Conservation (phyloP, 2,329 filamentous ascomycete genomes). For the Anthostomella pinea region DNA sequence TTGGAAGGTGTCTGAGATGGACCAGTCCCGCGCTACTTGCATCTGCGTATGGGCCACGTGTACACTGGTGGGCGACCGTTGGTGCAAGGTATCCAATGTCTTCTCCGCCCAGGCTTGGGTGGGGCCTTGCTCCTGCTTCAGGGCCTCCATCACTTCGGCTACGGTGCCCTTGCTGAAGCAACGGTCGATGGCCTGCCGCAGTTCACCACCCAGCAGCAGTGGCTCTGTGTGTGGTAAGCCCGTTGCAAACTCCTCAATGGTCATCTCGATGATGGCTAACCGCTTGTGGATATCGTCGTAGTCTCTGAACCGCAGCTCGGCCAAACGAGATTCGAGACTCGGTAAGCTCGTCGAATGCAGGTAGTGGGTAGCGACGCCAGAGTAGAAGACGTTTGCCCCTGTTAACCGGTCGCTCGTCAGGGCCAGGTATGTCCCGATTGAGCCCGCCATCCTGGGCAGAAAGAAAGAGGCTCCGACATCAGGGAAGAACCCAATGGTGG, state of each 20-base stretch:
- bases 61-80: constrained; percentile 82
- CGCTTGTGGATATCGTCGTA: constrained; percentile 61
- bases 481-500: constrained; percentile 96
- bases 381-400: constrained; percentile 84
- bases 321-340: constrained; percentile 77
- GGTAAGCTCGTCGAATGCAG: constrained; percentile 85
- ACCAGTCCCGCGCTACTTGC: constrained; percentile 71
- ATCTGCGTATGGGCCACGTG: constrained; percentile 83
- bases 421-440: constrained; percentile 86
- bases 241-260: constrained; percentile 88
- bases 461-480: constrained; percentile 98
- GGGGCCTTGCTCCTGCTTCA: constrained; percentile 54
- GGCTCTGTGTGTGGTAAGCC: constrained; percentile 75
- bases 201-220: constrained; percentile 63
- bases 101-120: constrained; percentile 73
- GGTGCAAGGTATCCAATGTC: constrained; percentile 70
- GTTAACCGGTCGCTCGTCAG: constrained; percentile 81
- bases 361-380: constrained; percentile 93
- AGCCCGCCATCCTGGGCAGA: constrained; percentile 82
- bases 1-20: constrained; percentile 79
- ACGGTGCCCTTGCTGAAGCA: constrained; percentile 70
- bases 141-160: constrained; percentile 65
- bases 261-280: constrained; percentile 72
- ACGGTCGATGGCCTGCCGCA: constrained; percentile 80
- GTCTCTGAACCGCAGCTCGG: constrained; percentile 86